Conservation (phyloP, 495 filamentous ascomycete genomes). For the Cudoniella acicularis region DNA sequence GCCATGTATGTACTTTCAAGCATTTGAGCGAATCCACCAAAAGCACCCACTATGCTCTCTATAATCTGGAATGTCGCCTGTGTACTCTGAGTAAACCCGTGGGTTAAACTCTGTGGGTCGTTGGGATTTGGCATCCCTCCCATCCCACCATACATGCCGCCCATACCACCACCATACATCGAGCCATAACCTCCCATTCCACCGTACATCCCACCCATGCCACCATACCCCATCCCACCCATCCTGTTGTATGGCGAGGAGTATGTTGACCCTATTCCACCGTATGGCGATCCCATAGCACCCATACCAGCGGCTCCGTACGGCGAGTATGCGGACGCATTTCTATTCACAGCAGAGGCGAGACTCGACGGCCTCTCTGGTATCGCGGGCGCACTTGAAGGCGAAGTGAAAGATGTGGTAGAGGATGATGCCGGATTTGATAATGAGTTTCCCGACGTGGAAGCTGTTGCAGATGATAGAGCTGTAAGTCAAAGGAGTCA, state of each 20-base stretch:
- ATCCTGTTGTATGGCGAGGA: conserved; percentile 5
- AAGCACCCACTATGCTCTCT: conserved; percentile 97
- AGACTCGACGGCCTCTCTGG: conserved; percentile 76
- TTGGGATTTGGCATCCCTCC: conserved; percentile 69
- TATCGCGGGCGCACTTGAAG: conserved; percentile 52
- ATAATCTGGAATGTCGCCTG: conserved; percentile 99
- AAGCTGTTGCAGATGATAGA: conserved; percentile 9
- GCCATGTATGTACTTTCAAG: conserved; percentile 99
- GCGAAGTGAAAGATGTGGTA: conserved; percentile 38
- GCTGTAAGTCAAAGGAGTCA: conserved; percentile 13
- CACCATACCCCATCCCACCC: conserved; percentile 34
- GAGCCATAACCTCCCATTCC: conserved; percentile 43
- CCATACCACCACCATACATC: conserved; percentile 49
- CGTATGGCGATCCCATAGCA: conserved; percentile 33
- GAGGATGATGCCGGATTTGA: conserved; percentile 34
- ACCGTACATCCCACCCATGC: conserved; percentile 57
- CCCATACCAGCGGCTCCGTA: conserved; percentile 50
- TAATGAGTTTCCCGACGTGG: conserved; percentile 12
- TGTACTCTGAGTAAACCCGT: conserved; percentile 86
- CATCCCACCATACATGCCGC: conserved; percentile 51
- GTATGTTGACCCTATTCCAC: conserved; percentile 7
- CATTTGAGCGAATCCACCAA: conserved; percentile 98
- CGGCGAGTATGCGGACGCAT: conserved; percentile 76
- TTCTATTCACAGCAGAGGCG: conserved; percentile 74
- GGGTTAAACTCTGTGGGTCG: conserved; percentile 87